These are phyloP conservation scores for Phytophthora chlamydospora DNA, from an alignment of 352 stramenopile species.

Conservation along the genomic window DNA sequence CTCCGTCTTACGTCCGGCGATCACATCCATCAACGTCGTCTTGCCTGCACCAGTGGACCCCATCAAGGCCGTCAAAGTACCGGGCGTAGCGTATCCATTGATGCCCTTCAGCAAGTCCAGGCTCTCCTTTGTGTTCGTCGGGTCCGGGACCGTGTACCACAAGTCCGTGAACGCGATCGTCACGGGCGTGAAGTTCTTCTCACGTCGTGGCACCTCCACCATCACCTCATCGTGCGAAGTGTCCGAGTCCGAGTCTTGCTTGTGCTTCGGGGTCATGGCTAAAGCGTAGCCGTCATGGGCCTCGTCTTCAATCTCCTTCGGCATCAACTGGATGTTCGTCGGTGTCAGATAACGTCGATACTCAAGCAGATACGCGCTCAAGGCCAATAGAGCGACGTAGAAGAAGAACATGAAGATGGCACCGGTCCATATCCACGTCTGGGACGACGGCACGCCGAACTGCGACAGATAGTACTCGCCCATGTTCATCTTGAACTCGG, in stretches of 20 bases:
- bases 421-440: constrained; percentile 44
- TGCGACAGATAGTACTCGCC: constrained; percentile 42
- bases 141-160: constrained; percentile 40
- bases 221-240: constrained; percentile 22
- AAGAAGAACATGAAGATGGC: constrained; percentile 36
- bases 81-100: constrained; percentile 44
- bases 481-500: constrained; percentile 34
- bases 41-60: constrained; percentile 64
- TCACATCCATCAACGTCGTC: constrained; percentile 26
- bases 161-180: constrained; percentile 41
- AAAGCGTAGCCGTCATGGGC: constrained; percentile 9
- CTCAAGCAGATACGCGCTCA: constrained; percentile 39
- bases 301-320: constrained; percentile 13
- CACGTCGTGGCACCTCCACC: constrained; percentile 13
- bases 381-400: constrained; percentile 41
- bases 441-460: constrained; percentile 50
- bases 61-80: constrained; percentile 91
- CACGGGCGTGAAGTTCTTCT: constrained; percentile 29
- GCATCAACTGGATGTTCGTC: constrained; percentile 8
- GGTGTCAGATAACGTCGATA: constrained; percentile 27
- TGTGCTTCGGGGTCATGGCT: constrained; percentile 5
- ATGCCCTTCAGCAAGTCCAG: constrained; percentile 41
- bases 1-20: constrained; percentile 33
- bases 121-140: constrained; percentile 44
- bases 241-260: constrained; percentile 5